Percentiles rank a stretch among this genome's conserved stretches.
Conservation (phyloP, 2,329 filamentous ascomycete species). For the Pestalotiopsis sp. region DNA sequence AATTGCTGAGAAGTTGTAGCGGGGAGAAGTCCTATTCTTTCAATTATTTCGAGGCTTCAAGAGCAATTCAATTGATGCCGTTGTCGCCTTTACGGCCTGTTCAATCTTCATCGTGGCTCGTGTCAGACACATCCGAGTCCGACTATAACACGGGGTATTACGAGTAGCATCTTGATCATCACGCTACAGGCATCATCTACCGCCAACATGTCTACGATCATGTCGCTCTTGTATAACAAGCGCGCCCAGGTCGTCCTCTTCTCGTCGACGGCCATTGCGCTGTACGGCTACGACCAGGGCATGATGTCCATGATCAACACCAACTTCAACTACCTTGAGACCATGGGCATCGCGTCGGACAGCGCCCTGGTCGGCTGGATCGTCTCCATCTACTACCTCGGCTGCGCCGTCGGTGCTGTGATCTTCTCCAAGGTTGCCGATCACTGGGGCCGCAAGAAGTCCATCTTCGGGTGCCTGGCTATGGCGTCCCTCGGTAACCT, state of each 20-base stretch:
- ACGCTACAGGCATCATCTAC: neutral
- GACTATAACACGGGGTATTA: neutral
- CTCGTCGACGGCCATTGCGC: slow-evolving; percentile 40
- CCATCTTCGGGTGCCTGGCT: slow-evolving; percentile 57
- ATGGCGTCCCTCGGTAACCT: slow-evolving; percentile 58
- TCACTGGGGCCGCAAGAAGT: slow-evolving; percentile 53
- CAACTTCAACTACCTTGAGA: slow-evolving; percentile 51
- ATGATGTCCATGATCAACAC: slow-evolving; percentile 40
- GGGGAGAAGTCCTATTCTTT: neutral
- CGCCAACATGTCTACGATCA: neutral
- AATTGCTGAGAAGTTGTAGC: neutral
- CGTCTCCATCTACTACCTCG: slow-evolving; percentile 65
- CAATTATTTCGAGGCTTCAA: neutral
- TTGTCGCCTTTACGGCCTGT: neutral
- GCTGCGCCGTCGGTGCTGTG: slow-evolving; percentile 60
- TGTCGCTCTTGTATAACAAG: slow-evolving; percentile 11
- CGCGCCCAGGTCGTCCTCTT: slow-evolving; percentile 35
- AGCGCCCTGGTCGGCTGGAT: slow-evolving; percentile 60
- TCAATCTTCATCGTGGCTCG: neutral
- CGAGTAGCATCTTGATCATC: neutral
- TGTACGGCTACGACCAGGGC: slow-evolving; percentile 38
- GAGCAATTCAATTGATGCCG: neutral
- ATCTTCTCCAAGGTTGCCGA: slow-evolving; percentile 60
- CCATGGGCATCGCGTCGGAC: slow-evolving; percentile 56
- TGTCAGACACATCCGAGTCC: neutral